Base-by-base conservation (phyloP, 2,329 filamentous ascomycete species). In the Pseudogymnoascus sp. region DNA sequence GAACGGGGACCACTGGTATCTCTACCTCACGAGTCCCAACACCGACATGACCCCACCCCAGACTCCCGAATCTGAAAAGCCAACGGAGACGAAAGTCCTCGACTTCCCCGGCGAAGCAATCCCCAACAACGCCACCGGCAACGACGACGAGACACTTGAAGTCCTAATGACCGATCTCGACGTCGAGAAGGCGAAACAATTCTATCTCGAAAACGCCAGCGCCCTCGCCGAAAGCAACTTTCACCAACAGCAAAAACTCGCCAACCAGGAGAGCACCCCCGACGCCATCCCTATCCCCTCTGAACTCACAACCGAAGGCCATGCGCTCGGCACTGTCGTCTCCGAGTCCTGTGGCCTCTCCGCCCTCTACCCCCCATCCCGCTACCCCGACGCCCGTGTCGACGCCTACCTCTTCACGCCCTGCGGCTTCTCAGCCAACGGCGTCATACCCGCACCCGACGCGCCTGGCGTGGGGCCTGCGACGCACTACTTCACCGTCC, bases 1-100 rank as follows among this genome's bases (percentile, higher is more conserved):
- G 93, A 99, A 99, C 70, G 93, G 95, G 64, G 95, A 99, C 76
- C 95, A 99, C 72, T 99, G 95, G 95, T 97, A 97, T 75, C 81
- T 99, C 63, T 99, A 99, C 79, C 88, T 97, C 71, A 97, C 95
- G 11, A 91, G 91, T 61, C 93, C 95, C 17, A 88, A 89, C 74
- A 88, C 85, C 59, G 80, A 84, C 62, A 80, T 96, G 68, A 96
- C 93, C 0, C 92, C 93, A 4, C 93, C 93, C 63, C 82, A 87
- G 31, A 96, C 90, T 10, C 93, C 93, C 5, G 79, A 83, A 53
- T 72, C 74, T 33, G 77, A 84, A 61, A 78, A 79, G 66, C 10
- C 61, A 4, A 73, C 72, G 9, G 70, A 72, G 64, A 74, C 72
- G 4, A 74, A 72, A 63, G 59, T 71, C 2, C 59, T 74, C 62